phyloP scores from a whole-genome alignment of 1,284 basidiomycete genomes.

The Athelia sp. region DNA sequence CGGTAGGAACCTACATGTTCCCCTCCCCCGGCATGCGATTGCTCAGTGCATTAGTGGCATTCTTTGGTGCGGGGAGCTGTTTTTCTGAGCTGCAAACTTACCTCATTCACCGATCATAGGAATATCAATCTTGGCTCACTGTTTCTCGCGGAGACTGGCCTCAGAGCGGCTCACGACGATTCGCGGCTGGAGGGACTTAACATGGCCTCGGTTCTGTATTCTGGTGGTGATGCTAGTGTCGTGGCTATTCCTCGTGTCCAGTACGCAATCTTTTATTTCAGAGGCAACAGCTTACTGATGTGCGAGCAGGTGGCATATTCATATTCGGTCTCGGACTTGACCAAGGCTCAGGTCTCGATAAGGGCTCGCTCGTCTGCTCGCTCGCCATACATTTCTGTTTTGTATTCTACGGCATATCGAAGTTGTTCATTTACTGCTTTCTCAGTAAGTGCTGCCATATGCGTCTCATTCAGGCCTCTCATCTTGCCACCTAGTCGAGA shows the following conservation, averaged over 20 bases:
- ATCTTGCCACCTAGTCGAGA: conserved; percentile 21
- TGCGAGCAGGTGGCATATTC: conserved; percentile 24
- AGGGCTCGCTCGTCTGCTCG: conserved; percentile 19
- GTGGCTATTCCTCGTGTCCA: conserved; percentile 30
- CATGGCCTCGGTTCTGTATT: conserved; percentile 22
- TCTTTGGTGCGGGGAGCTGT: conserved; percentile 19
- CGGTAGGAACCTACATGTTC: conserved; percentile 15
- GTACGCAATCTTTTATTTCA: conserved; percentile 15
- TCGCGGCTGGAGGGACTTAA: conserved; percentile 14
- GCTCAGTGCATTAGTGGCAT: conserved; percentile 24
- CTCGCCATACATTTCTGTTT: conserved; percentile 33
- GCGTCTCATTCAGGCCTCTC: background rate
- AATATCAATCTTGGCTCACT: conserved; percentile 22
- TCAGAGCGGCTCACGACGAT: conserved; percentile 17
- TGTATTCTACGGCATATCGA: conserved; percentile 31
- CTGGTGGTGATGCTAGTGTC: conserved; percentile 25
- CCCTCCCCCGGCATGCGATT: conserved; percentile 22
- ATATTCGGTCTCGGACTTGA: conserved; percentile 33
- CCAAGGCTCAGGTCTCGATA: conserved; percentile 9
- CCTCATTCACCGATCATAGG: conserved; percentile 14
- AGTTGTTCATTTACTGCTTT: conserved; percentile 35
- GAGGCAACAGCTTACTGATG: background rate
- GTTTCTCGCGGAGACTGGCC: conserved; percentile 22
- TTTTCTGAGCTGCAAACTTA: background rate
- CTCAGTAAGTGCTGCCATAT: conserved; percentile 19